phyloP scores from a whole-genome alignment of 208 protist species.

The Crithidia mellificae region DNA sequence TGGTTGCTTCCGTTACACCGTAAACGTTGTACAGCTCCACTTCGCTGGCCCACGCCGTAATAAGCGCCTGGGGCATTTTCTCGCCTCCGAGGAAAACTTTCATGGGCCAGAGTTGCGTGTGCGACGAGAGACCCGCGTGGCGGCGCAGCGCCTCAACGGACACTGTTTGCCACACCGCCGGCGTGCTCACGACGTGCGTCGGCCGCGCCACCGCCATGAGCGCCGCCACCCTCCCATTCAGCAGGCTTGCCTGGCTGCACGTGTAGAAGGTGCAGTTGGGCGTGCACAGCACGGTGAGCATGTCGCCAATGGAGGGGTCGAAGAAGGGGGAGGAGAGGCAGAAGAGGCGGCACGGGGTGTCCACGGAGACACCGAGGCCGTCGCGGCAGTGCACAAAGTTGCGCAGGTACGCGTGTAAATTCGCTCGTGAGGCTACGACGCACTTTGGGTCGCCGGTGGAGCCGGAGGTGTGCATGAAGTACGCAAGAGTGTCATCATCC shows the following conservation, averaged over 20 bases:
- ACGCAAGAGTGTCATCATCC: slow-evolving; percentile 34
- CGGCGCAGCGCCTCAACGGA: slow-evolving; percentile 1
- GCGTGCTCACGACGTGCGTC: slow-evolving; percentile 59
- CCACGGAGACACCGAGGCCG: slow-evolving; percentile 23
- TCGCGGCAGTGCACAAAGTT: slow-evolving; percentile 31
- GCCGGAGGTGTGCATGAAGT: slow-evolving; percentile 68
- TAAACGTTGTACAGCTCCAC: slow-evolving; percentile 68
- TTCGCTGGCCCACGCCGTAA: slow-evolving; percentile 35
- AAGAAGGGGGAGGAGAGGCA: slow-evolving; percentile 61
- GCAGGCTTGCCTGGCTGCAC: slow-evolving; percentile 20
- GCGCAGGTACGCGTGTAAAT: slow-evolving; percentile 47
- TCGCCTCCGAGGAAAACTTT: slow-evolving; percentile 63
- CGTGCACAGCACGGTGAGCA: slow-evolving; percentile 36
- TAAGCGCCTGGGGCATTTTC: slow-evolving; percentile 36
- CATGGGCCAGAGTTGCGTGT: slow-evolving; percentile 26
- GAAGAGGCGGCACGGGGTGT: slow-evolving; percentile 26
- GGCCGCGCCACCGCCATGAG: slow-evolving; percentile 27
- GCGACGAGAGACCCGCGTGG: neutral
- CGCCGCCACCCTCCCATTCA: slow-evolving; percentile 28
- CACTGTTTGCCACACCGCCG: slow-evolving; percentile 39
- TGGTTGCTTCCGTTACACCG: slow-evolving; percentile 67
- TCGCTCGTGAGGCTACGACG: slow-evolving; percentile 42
- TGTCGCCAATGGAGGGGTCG: slow-evolving; percentile 68
- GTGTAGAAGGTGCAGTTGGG: slow-evolving; percentile 32
- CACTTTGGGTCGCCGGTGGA: slow-evolving; percentile 65